Base-by-base conservation (phyloP, 192 early-diverging fungal genomes). In the Backusella westeae region DNA sequence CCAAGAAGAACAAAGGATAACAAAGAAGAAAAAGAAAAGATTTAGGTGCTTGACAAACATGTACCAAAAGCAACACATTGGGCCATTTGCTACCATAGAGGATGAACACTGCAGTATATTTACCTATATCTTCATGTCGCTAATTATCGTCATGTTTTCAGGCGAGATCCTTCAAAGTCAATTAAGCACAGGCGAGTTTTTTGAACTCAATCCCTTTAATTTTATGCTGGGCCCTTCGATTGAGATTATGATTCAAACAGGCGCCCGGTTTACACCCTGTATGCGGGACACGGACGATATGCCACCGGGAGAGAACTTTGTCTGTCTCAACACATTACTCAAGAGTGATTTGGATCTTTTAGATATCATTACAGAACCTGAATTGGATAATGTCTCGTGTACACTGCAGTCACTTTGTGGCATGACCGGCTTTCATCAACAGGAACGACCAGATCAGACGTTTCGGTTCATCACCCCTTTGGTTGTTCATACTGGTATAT, bases 181-280 rank as follows among this genome's bases (percentile, higher is more conserved):
- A 46, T 41, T 44, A 17, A 71, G 44, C 17, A 46, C 70, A 32
- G 70, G 70, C 29, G 70, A 71, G 26, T 44, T 49, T 41, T 71
- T 71, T 49, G 70, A 71, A 34, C n/a, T 71, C 7, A 41, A 71
- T 4, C 70, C 70, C 12, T 71, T 71, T 49, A 71, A 71, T 46
- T 71, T 44, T 32, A 71, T 71, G 70, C n/a, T 71, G 29, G 70
- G 70, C 8, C 70, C 70, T 8, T 71, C 70, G 1, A 14, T 49
- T 5, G 70, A 71, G 29, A 46, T 71, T 17, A 44, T 71, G 70
- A 71, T 71, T 17, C 70, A 71, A 34, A 46, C 70, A 6, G 95
- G 95, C 17, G 95, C 93, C 0, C 84, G 93, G 12, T 96, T 91
- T 75, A 86, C 92, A 7, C 95, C 95, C 8, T 96, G 95, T 79